Evolutionary conservation across 2,329 filamentous ascomycete genomes (phyloP).

Genomic region (Cryphonectria radicalis): DNA sequence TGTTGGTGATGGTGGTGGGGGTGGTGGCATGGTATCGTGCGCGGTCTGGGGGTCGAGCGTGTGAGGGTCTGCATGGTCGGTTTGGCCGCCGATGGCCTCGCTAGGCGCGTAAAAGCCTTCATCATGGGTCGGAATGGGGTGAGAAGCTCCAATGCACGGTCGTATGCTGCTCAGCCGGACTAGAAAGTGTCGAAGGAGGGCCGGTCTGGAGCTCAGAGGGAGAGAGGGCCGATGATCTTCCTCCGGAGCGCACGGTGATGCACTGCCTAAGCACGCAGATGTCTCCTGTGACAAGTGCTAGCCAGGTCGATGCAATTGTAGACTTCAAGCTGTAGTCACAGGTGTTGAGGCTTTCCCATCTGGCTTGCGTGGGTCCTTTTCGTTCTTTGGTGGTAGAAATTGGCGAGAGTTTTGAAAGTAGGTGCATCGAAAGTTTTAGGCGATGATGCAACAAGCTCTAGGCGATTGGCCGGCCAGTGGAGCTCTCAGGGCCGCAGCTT

Average conservation of each 20-base stretch:
- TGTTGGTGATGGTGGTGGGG: conserved; percentile 10
- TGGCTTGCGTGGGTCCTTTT: neutral
- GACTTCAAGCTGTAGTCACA: neutral
- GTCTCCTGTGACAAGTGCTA: neutral
- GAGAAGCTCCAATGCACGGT: neutral
- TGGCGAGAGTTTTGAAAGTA: neutral
- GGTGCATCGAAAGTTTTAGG: conserved; percentile 10
- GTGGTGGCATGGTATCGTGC: conserved; percentile 6
- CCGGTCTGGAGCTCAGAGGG: neutral
- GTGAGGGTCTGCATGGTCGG: conserved; percentile 14
- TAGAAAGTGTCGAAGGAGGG: neutral
- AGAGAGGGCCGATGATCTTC: neutral
- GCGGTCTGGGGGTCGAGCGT: conserved; percentile 12
- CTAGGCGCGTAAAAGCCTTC: conserved; percentile 26
- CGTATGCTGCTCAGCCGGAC: neutral
- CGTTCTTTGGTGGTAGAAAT: neutral
- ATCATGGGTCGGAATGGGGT: conserved; percentile 3
- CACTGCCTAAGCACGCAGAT: neutral
- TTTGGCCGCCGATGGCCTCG: conserved; percentile 18
- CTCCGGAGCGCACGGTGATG: neutral
- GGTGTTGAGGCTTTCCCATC: neutral
- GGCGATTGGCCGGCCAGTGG: conserved; percentile 10
- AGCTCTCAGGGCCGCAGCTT: conserved; percentile 9
- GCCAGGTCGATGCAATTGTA: neutral
- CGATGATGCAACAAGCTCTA: conserved; percentile 17